These are phyloP conservation scores for Ganoderma resinaceum DNA, from an alignment of 1,284 basidiomycete species.

Conservation along the genomic window DNA sequence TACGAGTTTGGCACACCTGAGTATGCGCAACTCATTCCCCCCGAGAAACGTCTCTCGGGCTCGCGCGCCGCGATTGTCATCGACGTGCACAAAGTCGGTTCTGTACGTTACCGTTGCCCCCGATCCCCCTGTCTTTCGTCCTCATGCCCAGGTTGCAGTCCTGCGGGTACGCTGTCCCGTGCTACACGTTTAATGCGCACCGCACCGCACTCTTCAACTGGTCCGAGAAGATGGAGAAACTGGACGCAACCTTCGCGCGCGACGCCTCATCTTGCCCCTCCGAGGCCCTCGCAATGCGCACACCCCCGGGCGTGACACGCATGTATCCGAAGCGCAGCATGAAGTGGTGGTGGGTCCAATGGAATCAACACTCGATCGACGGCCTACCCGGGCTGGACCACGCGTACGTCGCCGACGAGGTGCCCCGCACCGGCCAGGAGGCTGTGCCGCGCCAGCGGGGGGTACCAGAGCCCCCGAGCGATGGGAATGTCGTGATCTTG, in stretches of 20 bases:
- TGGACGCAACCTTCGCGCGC: constrained; percentile 30
- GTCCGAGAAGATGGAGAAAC: constrained; percentile 39
- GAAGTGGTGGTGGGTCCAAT: constrained; percentile 51
- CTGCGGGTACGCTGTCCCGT: constrained; percentile 61
- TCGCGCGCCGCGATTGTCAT: constrained; percentile 59
- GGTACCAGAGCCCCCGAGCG: constrained; percentile 17
- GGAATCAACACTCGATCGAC: constrained; percentile 58
- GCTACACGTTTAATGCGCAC: constrained; percentile 53
- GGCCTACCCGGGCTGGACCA: constrained; percentile 45
- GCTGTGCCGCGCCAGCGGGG: not conserved
- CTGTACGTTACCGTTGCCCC: constrained; percentile 40
- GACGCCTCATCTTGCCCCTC: not conserved
- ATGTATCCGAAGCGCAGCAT: constrained; percentile 42
- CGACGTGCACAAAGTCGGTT: constrained; percentile 58
- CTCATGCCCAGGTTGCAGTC: constrained; percentile 44
- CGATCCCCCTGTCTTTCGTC: not conserved
- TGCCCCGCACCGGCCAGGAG: constrained; percentile 15
- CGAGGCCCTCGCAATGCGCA: constrained; percentile 1
- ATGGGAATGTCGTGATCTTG: constrained; percentile 17
- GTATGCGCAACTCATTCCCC: constrained; percentile 52
- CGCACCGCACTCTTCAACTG: constrained; percentile 48
- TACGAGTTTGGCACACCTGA: constrained; percentile 61
- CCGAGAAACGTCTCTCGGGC: constrained; percentile 53
- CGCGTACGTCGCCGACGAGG: constrained; percentile 21
- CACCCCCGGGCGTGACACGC: constrained; percentile 4